Base-by-base conservation (phyloP, 2,329 filamentous ascomycete species). In the Mollisia scopiformis region DNA sequence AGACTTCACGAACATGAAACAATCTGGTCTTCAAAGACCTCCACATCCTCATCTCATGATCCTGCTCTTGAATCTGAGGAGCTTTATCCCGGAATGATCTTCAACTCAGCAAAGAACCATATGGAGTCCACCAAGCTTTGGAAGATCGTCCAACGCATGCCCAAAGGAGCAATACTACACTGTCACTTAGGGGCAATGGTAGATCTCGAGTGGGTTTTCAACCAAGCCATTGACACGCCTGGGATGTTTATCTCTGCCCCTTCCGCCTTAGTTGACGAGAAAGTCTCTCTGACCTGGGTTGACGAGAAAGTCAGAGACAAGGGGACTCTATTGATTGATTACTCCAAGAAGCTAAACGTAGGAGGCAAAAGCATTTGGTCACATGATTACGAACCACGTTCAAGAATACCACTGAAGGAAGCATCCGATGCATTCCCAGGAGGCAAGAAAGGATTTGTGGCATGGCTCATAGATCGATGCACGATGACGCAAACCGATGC, bases 101-200 rank as follows among this genome's bases (percentile, higher is more conserved):
- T 96, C 77, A 88, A 85, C 37, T 82, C 93, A 28, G 92, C 91
- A 68, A 93, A 92, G 75, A 84, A 87, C 13, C 85, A 87, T 46
- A 93, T 96, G 85, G 90, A 96, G 75, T 81, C 81, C 67, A 95
- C 91, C 7, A 87, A 87, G 70, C 81, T 97, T 16, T 97, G 91
- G 91, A 83, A 86, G 61, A 94, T 97, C 67, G 84, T 96, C 6
- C 84, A 87, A 58, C 84, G 80, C 61, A 91, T 97, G 90, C 94
- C 94, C 39, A 97, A 97, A 75, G 94, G 93, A 16, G 82, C 87
- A 10, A 79, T 96, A n/a, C 77, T 96, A 62, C 93, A 97, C 76
- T 91, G 91, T 49, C 93, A 97, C 75, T 78, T 95, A 69, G 90
- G 94, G 72, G 91, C 93, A 69, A 95, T 94, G 86, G 88, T 96